Evolutionary conservation across 495 filamentous ascomycete species (phyloP).

Genomic region (Xylaria castorea): DNA sequence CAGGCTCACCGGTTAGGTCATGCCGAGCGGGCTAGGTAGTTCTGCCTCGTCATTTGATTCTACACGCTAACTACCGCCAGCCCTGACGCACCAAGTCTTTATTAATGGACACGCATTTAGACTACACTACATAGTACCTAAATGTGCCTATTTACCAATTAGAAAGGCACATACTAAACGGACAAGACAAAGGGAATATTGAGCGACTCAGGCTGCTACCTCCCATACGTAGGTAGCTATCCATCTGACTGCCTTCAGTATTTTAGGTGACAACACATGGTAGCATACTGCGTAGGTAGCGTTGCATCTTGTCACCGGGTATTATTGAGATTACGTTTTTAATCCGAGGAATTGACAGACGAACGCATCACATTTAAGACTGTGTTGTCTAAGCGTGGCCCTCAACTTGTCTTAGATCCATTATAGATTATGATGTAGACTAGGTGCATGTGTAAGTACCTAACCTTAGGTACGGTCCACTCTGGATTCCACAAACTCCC

Average conservation of each 20-base stretch:
- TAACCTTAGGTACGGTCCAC: background rate
- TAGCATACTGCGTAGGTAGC: no score
- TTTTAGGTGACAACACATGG: background rate
- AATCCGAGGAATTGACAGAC: background rate
- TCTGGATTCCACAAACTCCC: background rate
- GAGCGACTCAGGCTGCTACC: background rate
- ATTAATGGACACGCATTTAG: background rate
- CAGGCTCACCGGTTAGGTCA: background rate
- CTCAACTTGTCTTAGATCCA: background rate
- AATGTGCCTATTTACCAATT: background rate
- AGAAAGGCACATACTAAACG: background rate
- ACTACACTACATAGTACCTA: background rate
- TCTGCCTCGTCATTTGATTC: conserved; percentile 10
- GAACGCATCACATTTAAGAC: background rate
- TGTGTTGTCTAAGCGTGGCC: background rate
- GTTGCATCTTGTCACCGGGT: no score
- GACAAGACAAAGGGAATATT: background rate
- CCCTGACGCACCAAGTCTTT: conserved; percentile 14
- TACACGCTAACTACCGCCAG: background rate
- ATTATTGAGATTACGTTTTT: background rate
- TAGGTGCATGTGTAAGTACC: background rate
- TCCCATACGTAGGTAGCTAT: background rate
- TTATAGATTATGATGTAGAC: background rate
- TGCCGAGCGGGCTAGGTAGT: conserved; percentile 15
- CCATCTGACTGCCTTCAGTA: background rate